A percentile compares a stretch with the other conserved stretches of the same genome.
phyloP scores from a whole-genome alignment of 2,329 filamentous ascomycete genomes.

The Colletotrichum liriopes region DNA sequence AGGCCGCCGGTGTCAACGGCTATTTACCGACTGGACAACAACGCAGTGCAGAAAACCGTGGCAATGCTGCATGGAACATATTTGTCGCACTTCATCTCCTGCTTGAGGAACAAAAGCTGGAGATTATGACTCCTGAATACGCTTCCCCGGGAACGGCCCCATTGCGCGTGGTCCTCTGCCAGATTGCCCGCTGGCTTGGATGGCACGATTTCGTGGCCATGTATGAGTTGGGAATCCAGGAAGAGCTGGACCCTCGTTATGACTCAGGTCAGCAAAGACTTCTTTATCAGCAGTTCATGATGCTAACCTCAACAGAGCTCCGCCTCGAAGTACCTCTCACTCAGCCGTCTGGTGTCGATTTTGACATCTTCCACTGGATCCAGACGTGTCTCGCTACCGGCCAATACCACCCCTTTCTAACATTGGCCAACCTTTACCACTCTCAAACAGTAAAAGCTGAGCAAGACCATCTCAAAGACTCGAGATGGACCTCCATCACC shows the following conservation, averaged over 20 bases:
- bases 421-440: constrained; percentile 62
- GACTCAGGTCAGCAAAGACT: constrained; percentile 56
- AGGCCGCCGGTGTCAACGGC: constrained; percentile 67
- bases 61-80: constrained; percentile 75
- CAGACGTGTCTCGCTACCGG: constrained; percentile 61
- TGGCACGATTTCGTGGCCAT: constrained; percentile 70
- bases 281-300: constrained; percentile 30
- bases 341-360: constrained; percentile 52
- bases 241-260: constrained; percentile 58
- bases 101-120: constrained; percentile 91
- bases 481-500: constrained; percentile 65
- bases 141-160: constrained; percentile 62
- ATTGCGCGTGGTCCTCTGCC: constrained; percentile 82
- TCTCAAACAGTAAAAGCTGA: constrained; percentile 54
- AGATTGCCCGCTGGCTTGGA: constrained; percentile 86
- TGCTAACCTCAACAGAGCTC: constrained; percentile 49
- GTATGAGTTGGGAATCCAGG: constrained; percentile 69
- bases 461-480: constrained; percentile 54
- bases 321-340: constrained; percentile 46
- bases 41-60: constrained; percentile 69
- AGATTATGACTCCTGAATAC: constrained; percentile 68
- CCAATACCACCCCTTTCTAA: constrained; percentile 57
- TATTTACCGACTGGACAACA: constrained; percentile 76
- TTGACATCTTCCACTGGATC: constrained; percentile 67
- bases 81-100: constrained; percentile 87